phyloP scores from a whole-genome alignment of 768 basidiomycete genomes.

The Amanita jacksonii region DNA sequence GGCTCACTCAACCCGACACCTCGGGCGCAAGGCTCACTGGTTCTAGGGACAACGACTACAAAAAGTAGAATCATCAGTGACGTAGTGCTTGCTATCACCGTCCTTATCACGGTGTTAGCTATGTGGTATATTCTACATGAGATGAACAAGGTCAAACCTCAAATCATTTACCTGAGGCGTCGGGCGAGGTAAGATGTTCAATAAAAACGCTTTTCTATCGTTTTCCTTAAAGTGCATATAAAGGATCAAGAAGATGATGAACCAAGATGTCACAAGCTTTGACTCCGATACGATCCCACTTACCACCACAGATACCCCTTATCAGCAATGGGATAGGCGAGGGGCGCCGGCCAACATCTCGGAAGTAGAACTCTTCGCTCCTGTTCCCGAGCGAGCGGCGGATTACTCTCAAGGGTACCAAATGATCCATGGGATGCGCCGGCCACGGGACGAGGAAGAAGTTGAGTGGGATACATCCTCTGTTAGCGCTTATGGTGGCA shows the following conservation, averaged over 20 bases:
- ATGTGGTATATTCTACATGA: slow-evolving; percentile 77
- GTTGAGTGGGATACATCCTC: slow-evolving; percentile 6
- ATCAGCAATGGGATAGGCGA: slow-evolving; percentile 6
- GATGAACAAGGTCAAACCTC: slow-evolving; percentile 61
- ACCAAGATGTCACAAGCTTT: neutral
- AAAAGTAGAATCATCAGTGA: slow-evolving; percentile 61
- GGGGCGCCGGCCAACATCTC: neutral
- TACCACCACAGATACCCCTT: neutral
- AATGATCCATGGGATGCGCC: neutral
- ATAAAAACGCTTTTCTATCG: neutral
- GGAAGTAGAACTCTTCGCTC: slow-evolving; percentile 4
- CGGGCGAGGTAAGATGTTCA: slow-evolving; percentile 50
- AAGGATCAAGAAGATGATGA: slow-evolving; percentile 1
- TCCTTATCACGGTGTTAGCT: slow-evolving; percentile 62
- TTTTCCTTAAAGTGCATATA: neutral
- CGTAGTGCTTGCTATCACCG: slow-evolving; percentile 54
- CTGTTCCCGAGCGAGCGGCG: slow-evolving; percentile 2
- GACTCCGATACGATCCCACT: slow-evolving; percentile 5
- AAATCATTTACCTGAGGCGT: slow-evolving; percentile 58
- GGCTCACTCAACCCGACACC: neutral
- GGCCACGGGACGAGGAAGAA: slow-evolving; percentile 3
- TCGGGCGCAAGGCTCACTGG: neutral
- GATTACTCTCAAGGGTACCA: slow-evolving; percentile 3
- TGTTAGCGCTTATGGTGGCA: neutral
- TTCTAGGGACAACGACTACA: slow-evolving; percentile 26